phyloP scores from a whole-genome alignment of 768 basidiomycete species.

The Pleurotus giganteus region DNA sequence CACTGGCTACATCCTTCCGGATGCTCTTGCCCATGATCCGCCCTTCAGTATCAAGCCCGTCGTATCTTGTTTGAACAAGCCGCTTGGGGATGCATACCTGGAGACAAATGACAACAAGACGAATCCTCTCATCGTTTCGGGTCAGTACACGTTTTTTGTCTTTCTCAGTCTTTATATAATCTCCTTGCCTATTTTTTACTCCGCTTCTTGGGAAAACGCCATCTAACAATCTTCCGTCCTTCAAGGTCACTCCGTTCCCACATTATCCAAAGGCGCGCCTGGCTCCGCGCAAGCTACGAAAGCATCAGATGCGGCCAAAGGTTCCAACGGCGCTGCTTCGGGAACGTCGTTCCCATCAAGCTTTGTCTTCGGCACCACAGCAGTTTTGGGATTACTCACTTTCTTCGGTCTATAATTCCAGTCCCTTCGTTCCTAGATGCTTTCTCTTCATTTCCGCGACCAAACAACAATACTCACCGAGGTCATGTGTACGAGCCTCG shows the following conservation, averaged over 20 bases:
- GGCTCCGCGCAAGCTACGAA: constrained; percentile 29
- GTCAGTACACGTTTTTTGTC: constrained; percentile 10
- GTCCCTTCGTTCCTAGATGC: not conserved
- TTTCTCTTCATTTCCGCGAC: no score
- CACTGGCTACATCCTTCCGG: constrained; percentile 81
- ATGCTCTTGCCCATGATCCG: constrained; percentile 65
- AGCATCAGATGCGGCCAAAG: constrained; percentile 3
- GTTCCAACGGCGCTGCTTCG: not conserved
- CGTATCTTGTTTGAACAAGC: constrained; percentile 59
- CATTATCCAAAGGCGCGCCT: constrained; percentile 29
- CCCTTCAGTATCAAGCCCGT: constrained; percentile 72
- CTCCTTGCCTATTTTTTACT: not conserved
- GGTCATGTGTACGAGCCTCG: no score
- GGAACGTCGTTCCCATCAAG: not conserved
- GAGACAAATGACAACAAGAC: constrained; percentile 76
- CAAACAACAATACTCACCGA: no score
- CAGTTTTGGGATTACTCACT: not conserved
- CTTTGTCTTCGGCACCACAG: not conserved
- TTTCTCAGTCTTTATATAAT: not conserved
- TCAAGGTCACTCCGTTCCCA: constrained; percentile 17
- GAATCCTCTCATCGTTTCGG: constrained; percentile 43
- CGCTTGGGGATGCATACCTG: constrained; percentile 65
- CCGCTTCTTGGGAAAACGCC: constrained; percentile 23
- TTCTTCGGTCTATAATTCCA: not conserved
- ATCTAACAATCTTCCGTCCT: constrained; percentile 49